A percentile compares a stretch with the other conserved stretches of the same genome.
These are phyloP conservation scores for Botrytis paeoniae DNA, from an alignment of 2,329 filamentous ascomycete species.

Conservation along the genomic window DNA sequence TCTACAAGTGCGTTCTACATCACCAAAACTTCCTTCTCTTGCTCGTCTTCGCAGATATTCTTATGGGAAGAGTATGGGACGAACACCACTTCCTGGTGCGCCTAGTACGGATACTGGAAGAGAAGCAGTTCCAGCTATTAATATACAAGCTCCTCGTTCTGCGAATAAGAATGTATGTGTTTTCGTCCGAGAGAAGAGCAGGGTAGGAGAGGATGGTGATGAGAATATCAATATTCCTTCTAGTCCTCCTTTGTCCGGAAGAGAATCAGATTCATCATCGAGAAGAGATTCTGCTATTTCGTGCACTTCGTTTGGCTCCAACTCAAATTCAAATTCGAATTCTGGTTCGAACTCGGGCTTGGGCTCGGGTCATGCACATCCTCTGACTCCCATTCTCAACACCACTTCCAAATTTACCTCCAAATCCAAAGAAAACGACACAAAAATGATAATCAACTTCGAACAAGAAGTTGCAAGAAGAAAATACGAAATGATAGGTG, in stretches of 20 bases:
- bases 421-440: background rate
- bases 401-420: background rate
- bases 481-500: background rate
- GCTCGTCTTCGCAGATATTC: conserved; percentile 17
- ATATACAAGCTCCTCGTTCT: conserved; percentile 2
- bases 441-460: background rate
- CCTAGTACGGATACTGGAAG: background rate
- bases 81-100: conserved; percentile 12
- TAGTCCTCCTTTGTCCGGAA: conserved; percentile 9
- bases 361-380: background rate
- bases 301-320: background rate
- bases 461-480: background rate
- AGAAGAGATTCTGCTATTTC: background rate
- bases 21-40: conserved; percentile 25
- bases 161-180: background rate
- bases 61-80: background rate
- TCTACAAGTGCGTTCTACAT: conserved; percentile 46
- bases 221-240: background rate
- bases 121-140: background rate
- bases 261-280: background rate
- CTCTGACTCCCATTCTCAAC: background rate
- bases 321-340: background rate
- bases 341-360: background rate
- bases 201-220: background rate
- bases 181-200: background rate